These are phyloP conservation scores for Leucocoprinus leucothites DNA, from an alignment of 768 basidiomycete genomes.

Conservation along the genomic window DNA sequence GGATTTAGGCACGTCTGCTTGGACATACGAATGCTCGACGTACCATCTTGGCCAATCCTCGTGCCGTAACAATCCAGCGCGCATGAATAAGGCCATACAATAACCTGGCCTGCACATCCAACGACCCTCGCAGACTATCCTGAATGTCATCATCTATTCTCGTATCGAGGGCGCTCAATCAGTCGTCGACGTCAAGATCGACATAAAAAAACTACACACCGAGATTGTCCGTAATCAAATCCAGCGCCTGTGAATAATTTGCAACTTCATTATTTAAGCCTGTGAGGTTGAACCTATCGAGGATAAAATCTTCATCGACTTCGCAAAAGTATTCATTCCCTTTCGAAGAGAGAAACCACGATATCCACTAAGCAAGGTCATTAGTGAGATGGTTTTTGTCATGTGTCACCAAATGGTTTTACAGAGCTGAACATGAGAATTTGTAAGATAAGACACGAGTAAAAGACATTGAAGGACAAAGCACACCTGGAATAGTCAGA, in stretches of 20 bases:
- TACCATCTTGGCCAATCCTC: conserved; percentile 96
- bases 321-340: conserved; percentile 99
- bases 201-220: conserved; percentile 48
- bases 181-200: not conserved
- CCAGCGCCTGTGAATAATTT: conserved; percentile 91
- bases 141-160: conserved; percentile 85
- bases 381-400: not conserved
- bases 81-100: conserved; percentile 97
- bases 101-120: conserved; percentile 91
- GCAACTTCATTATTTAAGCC: conserved; percentile 95
- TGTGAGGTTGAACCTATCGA: conserved; percentile 97
- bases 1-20: not conserved
- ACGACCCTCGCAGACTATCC: conserved; percentile 86
- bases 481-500: conserved; percentile 93
- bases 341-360: conserved; percentile 95
- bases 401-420: not conserved
- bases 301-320: conserved; percentile 98
- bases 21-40: conserved; percentile 7
- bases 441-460: conserved; percentile 15
- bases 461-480: conserved; percentile 11
- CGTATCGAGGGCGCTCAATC: not conserved
- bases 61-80: conserved; percentile 92
- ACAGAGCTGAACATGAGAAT: conserved; percentile 7
- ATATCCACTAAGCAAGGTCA: conserved; percentile 72
- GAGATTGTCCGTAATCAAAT: conserved; percentile 93